A percentile compares a stretch with the other conserved stretches of the same genome.
Evolutionary conservation across 2,329 filamentous ascomycete genomes (phyloP).

Genomic region (Xylariaceae sp.): DNA sequence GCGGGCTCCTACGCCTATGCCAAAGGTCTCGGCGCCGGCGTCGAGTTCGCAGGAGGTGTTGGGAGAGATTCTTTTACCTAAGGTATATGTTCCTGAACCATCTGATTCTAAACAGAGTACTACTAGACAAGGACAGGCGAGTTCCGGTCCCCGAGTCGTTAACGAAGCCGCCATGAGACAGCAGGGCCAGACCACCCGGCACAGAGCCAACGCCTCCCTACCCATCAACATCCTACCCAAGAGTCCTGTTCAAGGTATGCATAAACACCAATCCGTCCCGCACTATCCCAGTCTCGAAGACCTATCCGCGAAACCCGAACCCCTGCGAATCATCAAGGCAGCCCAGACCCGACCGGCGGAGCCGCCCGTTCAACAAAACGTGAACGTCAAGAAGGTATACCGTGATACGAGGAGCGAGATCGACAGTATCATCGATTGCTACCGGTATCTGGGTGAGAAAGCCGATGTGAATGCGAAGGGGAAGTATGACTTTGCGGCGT

Average conservation of each 20-base stretch:
- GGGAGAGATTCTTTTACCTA: conserved; percentile 11
- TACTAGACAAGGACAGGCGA: not conserved
- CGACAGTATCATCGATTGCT: conserved; percentile 28
- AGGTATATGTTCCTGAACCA: conserved; percentile 2
- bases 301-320: not conserved
- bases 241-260: not conserved
- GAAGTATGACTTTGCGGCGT: conserved; percentile 14
- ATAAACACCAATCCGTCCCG: not conserved
- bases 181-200: not conserved
- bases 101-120: not conserved
- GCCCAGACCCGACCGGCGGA: no score
- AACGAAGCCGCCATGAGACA: not conserved
- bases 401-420: conserved; percentile 16
- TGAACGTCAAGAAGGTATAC: conserved; percentile 16
- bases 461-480: conserved; percentile 12
- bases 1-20: not conserved
- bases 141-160: not conserved
- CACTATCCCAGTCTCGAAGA: not conserved
- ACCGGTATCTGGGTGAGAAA: conserved; percentile 11
- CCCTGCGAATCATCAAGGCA: not conserved
- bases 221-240: not conserved
- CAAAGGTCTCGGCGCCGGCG: not conserved
- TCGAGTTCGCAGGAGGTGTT: not conserved
- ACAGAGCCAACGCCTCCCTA: not conserved
- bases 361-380: not conserved